phyloP scores from a whole-genome alignment of 2,329 filamentous ascomycete genomes.

The Xylaria sp. region DNA sequence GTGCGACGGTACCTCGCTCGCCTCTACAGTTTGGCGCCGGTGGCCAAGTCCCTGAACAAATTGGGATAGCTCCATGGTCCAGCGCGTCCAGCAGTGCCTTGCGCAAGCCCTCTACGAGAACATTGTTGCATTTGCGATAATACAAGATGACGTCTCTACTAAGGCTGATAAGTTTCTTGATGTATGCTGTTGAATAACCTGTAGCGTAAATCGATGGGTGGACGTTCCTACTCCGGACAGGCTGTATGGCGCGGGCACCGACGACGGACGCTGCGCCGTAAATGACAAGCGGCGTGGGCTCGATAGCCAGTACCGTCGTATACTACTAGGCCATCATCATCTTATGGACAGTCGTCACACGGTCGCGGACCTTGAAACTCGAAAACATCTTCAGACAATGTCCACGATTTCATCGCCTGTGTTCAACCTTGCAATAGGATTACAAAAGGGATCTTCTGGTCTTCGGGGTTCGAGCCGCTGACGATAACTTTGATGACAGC shows the following conservation, averaged over 20 bases:
- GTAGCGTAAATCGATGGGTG: slow-evolving; percentile 71
- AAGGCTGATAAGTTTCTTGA: slow-evolving; percentile 62
- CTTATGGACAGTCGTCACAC: no score
- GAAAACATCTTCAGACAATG: no score
- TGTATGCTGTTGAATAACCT: slow-evolving; percentile 61
- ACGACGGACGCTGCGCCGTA: slow-evolving; percentile 65
- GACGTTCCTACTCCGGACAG: slow-evolving; percentile 64
- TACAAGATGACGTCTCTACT: slow-evolving; percentile 67
- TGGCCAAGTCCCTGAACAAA: slow-evolving; percentile 55
- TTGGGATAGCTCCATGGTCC: slow-evolving; percentile 64
- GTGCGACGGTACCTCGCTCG: slow-evolving; percentile 45
- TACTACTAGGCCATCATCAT: no score
- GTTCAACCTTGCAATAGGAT: no score
- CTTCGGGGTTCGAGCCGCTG: no score
- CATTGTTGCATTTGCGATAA: slow-evolving; percentile 67
- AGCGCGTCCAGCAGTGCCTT: slow-evolving; percentile 61
- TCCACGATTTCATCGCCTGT: no score
- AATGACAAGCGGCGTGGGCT: no score
- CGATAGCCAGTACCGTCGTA: no score
- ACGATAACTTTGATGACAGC: no score
- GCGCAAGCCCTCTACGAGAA: slow-evolving; percentile 55
- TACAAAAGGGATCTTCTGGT: no score
- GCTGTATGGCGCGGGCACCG: slow-evolving; percentile 67
- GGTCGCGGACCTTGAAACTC: no score
- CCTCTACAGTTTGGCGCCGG: slow-evolving; percentile 49